These are phyloP conservation scores for Diutina rugosa DNA, from an alignment of 1,139 yeast species.

Conservation along the genomic window DNA sequence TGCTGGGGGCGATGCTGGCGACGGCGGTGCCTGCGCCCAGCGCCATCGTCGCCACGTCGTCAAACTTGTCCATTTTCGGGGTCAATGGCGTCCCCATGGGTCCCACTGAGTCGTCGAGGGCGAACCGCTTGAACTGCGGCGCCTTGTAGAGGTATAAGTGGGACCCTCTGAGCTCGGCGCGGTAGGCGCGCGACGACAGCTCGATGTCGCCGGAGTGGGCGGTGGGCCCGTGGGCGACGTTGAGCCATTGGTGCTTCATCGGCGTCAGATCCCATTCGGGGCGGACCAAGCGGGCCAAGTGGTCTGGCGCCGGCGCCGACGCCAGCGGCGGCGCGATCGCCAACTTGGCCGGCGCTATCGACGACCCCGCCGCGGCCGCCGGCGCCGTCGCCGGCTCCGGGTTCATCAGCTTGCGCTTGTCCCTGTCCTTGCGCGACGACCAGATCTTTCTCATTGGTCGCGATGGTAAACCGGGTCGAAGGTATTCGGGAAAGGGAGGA, in stretches of 20 bases:
- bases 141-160: conserved; percentile 43
- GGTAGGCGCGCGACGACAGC: conserved; percentile 11
- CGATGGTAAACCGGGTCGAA: neutral
- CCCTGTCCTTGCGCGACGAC: conserved; percentile 18
- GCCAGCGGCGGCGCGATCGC: neutral
- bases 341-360: neutral
- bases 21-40: neutral
- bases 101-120: neutral
- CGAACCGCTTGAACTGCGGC: neutral
- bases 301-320: neutral
- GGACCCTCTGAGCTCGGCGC: conserved; percentile 59
- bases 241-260: conserved; percentile 29
- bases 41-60: neutral
- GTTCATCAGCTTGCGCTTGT: conserved; percentile 10
- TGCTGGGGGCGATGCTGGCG: neutral
- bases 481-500: neutral
- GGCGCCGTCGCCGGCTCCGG: neutral
- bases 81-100: neutral
- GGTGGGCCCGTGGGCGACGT: conserved; percentile 24
- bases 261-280: conserved; percentile 21
- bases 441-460: conserved; percentile 17
- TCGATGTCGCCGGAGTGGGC: conserved; percentile 12
- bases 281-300: conserved; percentile 10
- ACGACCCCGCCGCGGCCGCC: neutral
- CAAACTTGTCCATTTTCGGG: neutral